A percentile compares a stretch with the other conserved stretches of the same genome.
These are phyloP conservation scores for Cystofilobasidium capitatum DNA, from an alignment of 768 basidiomycete genomes.

Conservation along the genomic window DNA sequence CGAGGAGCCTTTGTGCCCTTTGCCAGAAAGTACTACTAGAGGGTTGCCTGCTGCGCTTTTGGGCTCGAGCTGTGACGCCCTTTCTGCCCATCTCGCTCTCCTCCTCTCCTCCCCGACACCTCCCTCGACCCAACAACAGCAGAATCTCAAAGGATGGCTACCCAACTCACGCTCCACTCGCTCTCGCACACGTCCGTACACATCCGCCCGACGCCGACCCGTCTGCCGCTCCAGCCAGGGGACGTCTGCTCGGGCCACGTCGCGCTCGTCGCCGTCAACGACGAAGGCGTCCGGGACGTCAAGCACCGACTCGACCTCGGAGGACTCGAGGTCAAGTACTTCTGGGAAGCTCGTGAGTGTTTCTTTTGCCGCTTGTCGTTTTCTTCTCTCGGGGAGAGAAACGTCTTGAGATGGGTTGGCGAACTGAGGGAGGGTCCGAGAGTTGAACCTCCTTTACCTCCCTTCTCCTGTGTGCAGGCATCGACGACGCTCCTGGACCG, in stretches of 20 bases:
- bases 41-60: too few species aligned
- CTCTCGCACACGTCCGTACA: neutral
- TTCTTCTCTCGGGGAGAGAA: neutral
- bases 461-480: neutral
- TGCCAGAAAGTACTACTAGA: too few species aligned
- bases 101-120: too few species aligned
- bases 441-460: too few species aligned
- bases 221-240: conserved; percentile 2
- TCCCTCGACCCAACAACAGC: too few species aligned
- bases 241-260: neutral
- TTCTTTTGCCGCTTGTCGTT: too few species aligned
- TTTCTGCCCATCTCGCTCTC: too few species aligned
- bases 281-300: conserved; percentile 17
- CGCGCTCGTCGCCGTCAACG: conserved; percentile 15
- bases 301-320: conserved; percentile 15
- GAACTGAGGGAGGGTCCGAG: neutral
- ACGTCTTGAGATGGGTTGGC: neutral
- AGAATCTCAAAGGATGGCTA: neutral
- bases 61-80: too few species aligned
- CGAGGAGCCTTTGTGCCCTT: too few species aligned
- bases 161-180: neutral
- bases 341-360: conserved; percentile 17
- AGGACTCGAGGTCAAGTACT: neutral
- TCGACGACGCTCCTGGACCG: neutral
- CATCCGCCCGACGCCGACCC: neutral